phyloP scores from a whole-genome alignment of 805 yeast species.

The Kuraishia molischiana region DNA sequence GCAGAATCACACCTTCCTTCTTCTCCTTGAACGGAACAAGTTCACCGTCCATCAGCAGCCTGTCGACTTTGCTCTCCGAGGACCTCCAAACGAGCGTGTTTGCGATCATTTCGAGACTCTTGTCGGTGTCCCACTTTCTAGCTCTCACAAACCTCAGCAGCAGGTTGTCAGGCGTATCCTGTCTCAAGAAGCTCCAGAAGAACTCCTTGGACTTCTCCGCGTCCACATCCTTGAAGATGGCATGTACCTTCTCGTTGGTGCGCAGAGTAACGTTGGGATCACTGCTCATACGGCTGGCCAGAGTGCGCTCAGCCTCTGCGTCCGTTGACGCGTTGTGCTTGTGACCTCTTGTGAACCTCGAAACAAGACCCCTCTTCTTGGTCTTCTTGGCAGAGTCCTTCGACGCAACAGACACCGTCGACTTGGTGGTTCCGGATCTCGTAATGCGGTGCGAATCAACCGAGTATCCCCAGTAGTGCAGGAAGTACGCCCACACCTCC shows the following conservation, averaged over 20 bases:
- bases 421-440: slow-evolving; percentile 5
- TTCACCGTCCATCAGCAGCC: slow-evolving; percentile 65
- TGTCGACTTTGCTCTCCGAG: slow-evolving; percentile 49
- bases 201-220: slow-evolving; percentile 39
- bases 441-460: slow-evolving; percentile 17
- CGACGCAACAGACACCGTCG: slow-evolving; percentile 4
- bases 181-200: slow-evolving; percentile 54
- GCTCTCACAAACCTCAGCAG: slow-evolving; percentile 75
- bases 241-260: slow-evolving; percentile 31
- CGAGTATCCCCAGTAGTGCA: slow-evolving; percentile 48
- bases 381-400: slow-evolving; percentile 13
- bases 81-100: slow-evolving; percentile 70
- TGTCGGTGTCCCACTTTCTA: slow-evolving; percentile 72
- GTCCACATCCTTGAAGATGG: slow-evolving; percentile 39
- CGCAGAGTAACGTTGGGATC: slow-evolving; percentile 18
- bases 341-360: slow-evolving; percentile 17
- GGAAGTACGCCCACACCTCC: slow-evolving; percentile 59
- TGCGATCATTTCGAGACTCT: slow-evolving; percentile 62
- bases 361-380: slow-evolving; percentile 23
- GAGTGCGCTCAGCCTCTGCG: slow-evolving; percentile 7
- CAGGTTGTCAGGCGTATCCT: slow-evolving; percentile 76
- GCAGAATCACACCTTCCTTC: slow-evolving; percentile 37
- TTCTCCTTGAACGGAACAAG: slow-evolving; percentile 39
- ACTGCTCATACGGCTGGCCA: slow-evolving; percentile 12
- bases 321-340: slow-evolving; percentile 11